Base-by-base conservation (phyloP, 352 stramenopile species). In the Pythium pyrilobum region DNA sequence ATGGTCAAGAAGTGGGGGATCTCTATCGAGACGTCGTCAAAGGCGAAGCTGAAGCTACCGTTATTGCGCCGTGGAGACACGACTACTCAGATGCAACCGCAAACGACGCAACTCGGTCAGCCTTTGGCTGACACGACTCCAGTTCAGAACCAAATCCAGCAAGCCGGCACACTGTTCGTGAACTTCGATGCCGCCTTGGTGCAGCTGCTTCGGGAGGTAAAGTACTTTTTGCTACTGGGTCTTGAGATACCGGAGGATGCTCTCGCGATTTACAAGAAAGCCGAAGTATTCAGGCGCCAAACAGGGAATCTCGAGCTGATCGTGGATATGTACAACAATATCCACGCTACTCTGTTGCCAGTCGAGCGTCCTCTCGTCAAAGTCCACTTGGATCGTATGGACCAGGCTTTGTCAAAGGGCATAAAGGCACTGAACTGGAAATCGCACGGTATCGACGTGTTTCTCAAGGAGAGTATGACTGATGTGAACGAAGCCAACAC, bases 341-440 rank as follows among this genome's bases (percentile, higher is more conserved):
- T 97, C 31, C 84, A 96, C 38, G 72, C 67, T 18, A 89, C 74
- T 0, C 41, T 98, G 2, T 62, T 98, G 5, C 79, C 88, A 0
- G 92, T 97, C 0, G 92, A 98, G 62, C 69, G 77, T 31, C 89
- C 92, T 5, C 76, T 98, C 1, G 75, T 98, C 0, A 90, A 89
- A 47, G 71, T 54, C 9, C 85, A 97, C 45, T 68, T 97, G 11
- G 89, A 97, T 34, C 82, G 87, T 11, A 96, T 97, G 72, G 88
- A 97, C 47, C 81, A 96, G 48, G 74, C 83, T 10, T 54, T 97
- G 4, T 78, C 73, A 16, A 92, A 97, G 60, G 91, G 90, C 5
- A 85, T 97, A 12, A 90, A 90, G 52, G 58, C 75, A 3, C 69
- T 98, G 8, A 98, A 97, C 53, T 98, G 92, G 92, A 96, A 97